These are phyloP conservation scores for Cicer arietinum DNA, from an alignment of 306 rosid genomes.

Conservation along the genomic window DNA sequence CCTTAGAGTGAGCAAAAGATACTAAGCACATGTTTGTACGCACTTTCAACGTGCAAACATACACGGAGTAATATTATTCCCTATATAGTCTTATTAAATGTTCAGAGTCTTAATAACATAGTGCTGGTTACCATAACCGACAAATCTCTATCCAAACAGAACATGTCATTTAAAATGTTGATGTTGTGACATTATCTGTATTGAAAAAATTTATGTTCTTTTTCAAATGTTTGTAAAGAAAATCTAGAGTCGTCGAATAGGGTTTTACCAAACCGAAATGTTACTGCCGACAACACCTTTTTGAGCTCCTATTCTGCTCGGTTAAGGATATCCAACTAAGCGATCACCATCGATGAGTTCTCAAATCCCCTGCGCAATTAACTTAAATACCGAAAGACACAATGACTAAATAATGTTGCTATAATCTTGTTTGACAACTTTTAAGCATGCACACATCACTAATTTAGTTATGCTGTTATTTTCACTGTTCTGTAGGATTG, in stretches of 20 bases:
- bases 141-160: conserved; percentile 10
- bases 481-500: no score
- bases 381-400: no score
- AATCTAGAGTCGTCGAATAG: no score
- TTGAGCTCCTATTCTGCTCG: no score
- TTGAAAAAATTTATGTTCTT: neutral
- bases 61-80: neutral
- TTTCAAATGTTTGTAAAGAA: neutral
- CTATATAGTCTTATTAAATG: neutral
- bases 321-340: no score
- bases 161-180: neutral
- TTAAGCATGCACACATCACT: no score
- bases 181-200: neutral
- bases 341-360: neutral
- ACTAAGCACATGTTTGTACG: neutral
- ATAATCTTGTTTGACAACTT: neutral
- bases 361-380: no score
- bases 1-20: conserved; percentile 11
- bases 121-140: neutral
- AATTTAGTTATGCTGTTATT: no score
- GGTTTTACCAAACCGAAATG: neutral
- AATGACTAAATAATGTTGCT: no score
- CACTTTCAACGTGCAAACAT: neutral
- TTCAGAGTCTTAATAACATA: conserved; percentile 3
- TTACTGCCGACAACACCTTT: neutral